Evolutionary conservation across 2,329 filamentous ascomycete species (phyloP).

Genomic region (Aspergillus chevalieri): DNA sequence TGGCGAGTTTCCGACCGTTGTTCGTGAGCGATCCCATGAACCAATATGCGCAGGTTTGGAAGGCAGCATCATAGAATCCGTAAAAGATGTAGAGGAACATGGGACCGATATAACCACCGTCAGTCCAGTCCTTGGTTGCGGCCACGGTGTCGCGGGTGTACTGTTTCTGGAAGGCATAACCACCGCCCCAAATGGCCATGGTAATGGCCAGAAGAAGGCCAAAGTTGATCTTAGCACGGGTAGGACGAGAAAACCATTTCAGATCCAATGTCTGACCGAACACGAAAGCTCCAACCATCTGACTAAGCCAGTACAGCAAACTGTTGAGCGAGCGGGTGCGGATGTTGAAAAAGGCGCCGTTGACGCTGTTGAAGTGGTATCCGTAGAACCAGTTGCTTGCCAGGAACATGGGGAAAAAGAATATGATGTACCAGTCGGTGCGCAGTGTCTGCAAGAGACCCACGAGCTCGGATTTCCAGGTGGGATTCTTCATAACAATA

Average conservation of each 20-base stretch:
- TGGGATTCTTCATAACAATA: slow-evolving; percentile 85
- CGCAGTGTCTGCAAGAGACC: slow-evolving; percentile 69
- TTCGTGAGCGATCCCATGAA: slow-evolving; percentile 92
- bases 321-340: slow-evolving; percentile 72
- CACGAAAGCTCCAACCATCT: slow-evolving; percentile 68
- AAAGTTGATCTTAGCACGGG: slow-evolving; percentile 62
- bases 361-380: slow-evolving; percentile 72
- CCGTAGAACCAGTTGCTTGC: slow-evolving; percentile 75
- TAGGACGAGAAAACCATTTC: slow-evolving; percentile 53
- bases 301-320: slow-evolving; percentile 70
- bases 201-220: slow-evolving; percentile 61
- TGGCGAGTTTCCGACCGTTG: slow-evolving; percentile 84
- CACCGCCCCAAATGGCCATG: slow-evolving; percentile 75
- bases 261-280: slow-evolving; percentile 68
- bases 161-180: slow-evolving; percentile 66
- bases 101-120: slow-evolving; percentile 63
- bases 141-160: slow-evolving; percentile 47
- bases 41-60: slow-evolving; percentile 92
- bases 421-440: slow-evolving; percentile 64
- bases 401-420: slow-evolving; percentile 77
- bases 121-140: slow-evolving; percentile 56
- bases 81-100: slow-evolving; percentile 91
- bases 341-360: slow-evolving; percentile 64
- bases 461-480: slow-evolving; percentile 70
- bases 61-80: slow-evolving; percentile 80